Evolutionary conservation across 2,329 filamentous ascomycete species (phyloP).

Genomic region (Zasmidium angulare): DNA sequence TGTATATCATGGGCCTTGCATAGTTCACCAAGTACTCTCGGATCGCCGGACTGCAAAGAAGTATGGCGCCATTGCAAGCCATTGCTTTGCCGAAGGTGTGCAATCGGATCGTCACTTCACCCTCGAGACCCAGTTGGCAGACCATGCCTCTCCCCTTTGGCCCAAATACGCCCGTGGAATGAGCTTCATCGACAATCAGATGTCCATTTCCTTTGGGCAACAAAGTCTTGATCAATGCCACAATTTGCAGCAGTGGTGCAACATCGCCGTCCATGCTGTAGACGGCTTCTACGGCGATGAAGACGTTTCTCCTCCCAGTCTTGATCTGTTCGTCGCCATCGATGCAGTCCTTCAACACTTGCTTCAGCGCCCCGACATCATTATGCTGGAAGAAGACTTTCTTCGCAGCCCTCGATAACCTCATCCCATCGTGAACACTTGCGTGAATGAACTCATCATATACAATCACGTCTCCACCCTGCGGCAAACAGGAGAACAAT

Average conservation of each 20-base stretch:
- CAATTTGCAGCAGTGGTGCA: slow-evolving; percentile 61
- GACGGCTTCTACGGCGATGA: slow-evolving; percentile 68
- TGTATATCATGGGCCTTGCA: slow-evolving; percentile 72
- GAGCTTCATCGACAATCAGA: slow-evolving; percentile 68
- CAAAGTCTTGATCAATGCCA: slow-evolving; percentile 55
- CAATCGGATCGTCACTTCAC: slow-evolving; percentile 57
- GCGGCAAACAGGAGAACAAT: slow-evolving; percentile 50
- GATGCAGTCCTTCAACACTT: slow-evolving; percentile 34
- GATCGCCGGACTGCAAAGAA: slow-evolving; percentile 61
- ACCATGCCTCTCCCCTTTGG: slow-evolving; percentile 59
- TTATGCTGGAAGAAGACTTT: slow-evolving; percentile 60
- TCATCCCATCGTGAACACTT: slow-evolving; percentile 76
- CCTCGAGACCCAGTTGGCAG: slow-evolving; percentile 56
- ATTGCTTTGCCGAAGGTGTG: slow-evolving; percentile 69
- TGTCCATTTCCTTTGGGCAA: slow-evolving; percentile 61
- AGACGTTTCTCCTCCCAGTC: slow-evolving; percentile 54
- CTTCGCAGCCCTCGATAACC: slow-evolving; percentile 56
- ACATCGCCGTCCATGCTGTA: slow-evolving; percentile 86
- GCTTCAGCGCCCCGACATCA: slow-evolving; percentile 39
- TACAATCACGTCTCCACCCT: slow-evolving; percentile 55
- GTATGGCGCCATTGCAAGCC: slow-evolving; percentile 64
- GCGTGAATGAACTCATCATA: slow-evolving; percentile 78
- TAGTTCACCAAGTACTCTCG: slow-evolving; percentile 72
- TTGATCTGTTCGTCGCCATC: slow-evolving; percentile 31
- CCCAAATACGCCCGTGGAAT: slow-evolving; percentile 63